These are phyloP conservation scores for Ganoderma meredithae DNA, from an alignment of 1,284 basidiomycete species.

Conservation along the genomic window DNA sequence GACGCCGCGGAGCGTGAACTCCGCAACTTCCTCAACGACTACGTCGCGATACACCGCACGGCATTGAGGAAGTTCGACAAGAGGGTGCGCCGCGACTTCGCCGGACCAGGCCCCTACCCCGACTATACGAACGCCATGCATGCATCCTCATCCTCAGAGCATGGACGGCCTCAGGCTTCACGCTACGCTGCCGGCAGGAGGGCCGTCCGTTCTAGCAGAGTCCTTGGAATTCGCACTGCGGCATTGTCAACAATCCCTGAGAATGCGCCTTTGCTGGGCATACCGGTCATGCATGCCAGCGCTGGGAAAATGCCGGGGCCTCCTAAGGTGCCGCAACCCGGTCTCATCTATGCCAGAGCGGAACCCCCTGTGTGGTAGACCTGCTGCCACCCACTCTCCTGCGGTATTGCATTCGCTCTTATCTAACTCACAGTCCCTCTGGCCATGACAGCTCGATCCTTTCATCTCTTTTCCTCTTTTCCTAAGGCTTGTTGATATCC, in stretches of 20 bases:
- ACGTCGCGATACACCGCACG: slow-evolving; percentile 81
- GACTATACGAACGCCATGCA: neutral
- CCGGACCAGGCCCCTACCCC: slow-evolving; percentile 53
- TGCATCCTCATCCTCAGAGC: no score
- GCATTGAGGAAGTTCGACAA: slow-evolving; percentile 71
- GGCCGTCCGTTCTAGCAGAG: neutral
- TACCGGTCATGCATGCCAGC: neutral
- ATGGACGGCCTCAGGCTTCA: neutral
- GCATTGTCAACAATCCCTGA: neutral
- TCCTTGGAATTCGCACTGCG: neutral
- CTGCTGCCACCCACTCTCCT: neutral
- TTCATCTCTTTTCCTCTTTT: no score
- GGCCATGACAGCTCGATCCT: no score
- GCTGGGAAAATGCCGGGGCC: neutral
- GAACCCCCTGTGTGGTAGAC: neutral
- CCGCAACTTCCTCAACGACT: slow-evolving; percentile 88
- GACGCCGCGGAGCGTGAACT: slow-evolving; percentile 97
- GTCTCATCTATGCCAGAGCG: neutral
- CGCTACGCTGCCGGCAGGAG: neutral
- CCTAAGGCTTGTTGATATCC: no score
- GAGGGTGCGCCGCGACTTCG: slow-evolving; percentile 69
- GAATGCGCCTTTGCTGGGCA: neutral
- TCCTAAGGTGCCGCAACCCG: neutral
- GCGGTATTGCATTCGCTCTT: neutral
- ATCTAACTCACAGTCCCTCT: neutral